Percentiles rank a stretch among this genome's conserved stretches.
phyloP scores from a whole-genome alignment of 352 stramenopile species.

The Globisporangium nodosum region DNA sequence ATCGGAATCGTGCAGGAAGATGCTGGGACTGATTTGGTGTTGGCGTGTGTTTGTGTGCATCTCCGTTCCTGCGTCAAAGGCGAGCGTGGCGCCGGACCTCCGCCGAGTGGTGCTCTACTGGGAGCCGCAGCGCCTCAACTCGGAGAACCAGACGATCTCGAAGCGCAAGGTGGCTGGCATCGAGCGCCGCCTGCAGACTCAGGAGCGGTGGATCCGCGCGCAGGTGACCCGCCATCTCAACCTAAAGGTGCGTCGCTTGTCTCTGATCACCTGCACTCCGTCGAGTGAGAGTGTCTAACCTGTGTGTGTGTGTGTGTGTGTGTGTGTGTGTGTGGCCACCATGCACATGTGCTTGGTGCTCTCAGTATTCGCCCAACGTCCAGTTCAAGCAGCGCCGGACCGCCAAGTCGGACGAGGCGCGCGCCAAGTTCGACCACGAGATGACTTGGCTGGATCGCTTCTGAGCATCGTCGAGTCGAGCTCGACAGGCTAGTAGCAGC shows the following conservation, averaged over 20 bases:
- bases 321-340: no score
- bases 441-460: conserved; percentile 75
- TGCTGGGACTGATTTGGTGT: not conserved
- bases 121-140: conserved; percentile 64
- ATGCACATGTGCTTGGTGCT: no score
- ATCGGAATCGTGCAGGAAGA: not conserved
- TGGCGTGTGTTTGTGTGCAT: not conserved
- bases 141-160: conserved; percentile 60
- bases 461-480: not conserved
- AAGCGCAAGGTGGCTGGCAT: conserved; percentile 72
- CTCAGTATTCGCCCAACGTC: conserved; percentile 69
- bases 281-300: no score
- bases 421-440: conserved; percentile 60
- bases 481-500: not conserved
- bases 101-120: conserved; percentile 63
- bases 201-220: conserved; percentile 64
- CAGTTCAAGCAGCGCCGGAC: conserved; percentile 75
- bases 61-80: conserved; percentile 17
- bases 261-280: no score
- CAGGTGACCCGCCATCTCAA: conserved; percentile 73
- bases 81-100: conserved; percentile 63
- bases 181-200: conserved; percentile 49
- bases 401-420: conserved; percentile 53
- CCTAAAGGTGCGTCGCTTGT: conserved; percentile 46
- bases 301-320: no score